Evolutionary conservation across 257 asterid genomes (phyloP).

Genomic region (Solanum neorickii): DNA sequence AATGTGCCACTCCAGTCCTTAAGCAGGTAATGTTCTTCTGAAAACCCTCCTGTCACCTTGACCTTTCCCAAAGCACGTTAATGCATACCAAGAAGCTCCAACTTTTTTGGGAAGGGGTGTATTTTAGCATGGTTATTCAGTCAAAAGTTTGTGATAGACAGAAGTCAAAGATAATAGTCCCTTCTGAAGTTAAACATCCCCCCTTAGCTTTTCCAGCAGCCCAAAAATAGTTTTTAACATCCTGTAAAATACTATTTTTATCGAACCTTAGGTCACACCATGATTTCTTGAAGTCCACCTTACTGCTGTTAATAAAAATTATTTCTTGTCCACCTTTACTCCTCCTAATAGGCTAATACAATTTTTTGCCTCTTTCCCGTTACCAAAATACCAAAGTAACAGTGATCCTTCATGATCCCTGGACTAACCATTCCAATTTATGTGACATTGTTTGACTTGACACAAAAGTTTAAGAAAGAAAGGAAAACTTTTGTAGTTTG

Average conservation of each 20-base stretch:
- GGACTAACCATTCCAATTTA: neutral
- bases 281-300: neutral
- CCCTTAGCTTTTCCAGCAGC: neutral
- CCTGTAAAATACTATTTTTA: neutral
- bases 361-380: neutral
- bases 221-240: neutral
- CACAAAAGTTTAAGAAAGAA: neutral
- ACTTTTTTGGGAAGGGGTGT: neutral
- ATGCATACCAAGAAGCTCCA: neutral
- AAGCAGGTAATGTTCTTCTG: conserved; percentile 53
- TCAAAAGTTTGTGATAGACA: neutral
- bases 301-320: neutral
- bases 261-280: neutral
- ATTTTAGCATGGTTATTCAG: neutral
- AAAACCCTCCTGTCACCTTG: neutral
- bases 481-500: neutral
- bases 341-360: neutral
- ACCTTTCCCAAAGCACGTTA: neutral
- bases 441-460: neutral
- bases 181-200: neutral
- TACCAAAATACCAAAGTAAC: neutral
- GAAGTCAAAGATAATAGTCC: neutral
- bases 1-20: conserved; percentile 80
- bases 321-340: neutral
- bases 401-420: neutral